Evolutionary conservation across 2,329 filamentous ascomycete genomes (phyloP).

Genomic region (Nigrospora sphaerica): DNA sequence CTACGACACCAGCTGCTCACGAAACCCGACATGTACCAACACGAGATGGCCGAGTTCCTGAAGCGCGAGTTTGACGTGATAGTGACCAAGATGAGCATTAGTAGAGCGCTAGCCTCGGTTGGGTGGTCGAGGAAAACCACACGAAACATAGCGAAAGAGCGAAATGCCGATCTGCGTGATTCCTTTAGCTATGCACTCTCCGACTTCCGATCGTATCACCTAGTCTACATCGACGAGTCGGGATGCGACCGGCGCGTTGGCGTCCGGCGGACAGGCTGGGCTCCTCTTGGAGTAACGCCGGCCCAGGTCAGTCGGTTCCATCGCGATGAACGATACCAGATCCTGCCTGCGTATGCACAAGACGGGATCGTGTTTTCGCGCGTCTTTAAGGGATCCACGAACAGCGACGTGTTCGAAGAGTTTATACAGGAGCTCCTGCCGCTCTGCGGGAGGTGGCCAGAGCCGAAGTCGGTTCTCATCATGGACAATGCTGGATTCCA

Average conservation of each 20-base stretch:
- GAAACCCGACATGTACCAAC: neutral
- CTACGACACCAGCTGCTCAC: neutral
- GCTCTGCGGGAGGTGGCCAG: constrained; percentile 16
- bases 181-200: neutral
- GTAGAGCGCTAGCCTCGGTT: neutral
- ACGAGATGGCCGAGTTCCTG: neutral
- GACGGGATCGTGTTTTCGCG: constrained; percentile 11
- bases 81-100: neutral
- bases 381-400: constrained; percentile 14
- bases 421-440: constrained; percentile 20
- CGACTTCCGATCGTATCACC: constrained; percentile 17
- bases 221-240: constrained; percentile 24
- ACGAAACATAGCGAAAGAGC: neutral
- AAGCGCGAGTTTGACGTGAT: neutral
- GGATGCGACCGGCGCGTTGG: constrained; percentile 21
- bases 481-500: constrained; percentile 23
- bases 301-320: constrained; percentile 10
- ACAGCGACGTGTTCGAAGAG: constrained; percentile 15
- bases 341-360: constrained; percentile 18
- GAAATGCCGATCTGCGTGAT: neutral
- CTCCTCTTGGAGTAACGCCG: constrained; percentile 15
- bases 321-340: constrained; percentile 5
- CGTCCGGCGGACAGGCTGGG: constrained; percentile 24
- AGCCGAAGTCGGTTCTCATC: constrained; percentile 20
- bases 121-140: neutral